Percentiles rank a stretch among this genome's conserved stretches.
Evolutionary conservation across 768 basidiomycete species (phyloP).

Genomic region (Suillus variegatus): DNA sequence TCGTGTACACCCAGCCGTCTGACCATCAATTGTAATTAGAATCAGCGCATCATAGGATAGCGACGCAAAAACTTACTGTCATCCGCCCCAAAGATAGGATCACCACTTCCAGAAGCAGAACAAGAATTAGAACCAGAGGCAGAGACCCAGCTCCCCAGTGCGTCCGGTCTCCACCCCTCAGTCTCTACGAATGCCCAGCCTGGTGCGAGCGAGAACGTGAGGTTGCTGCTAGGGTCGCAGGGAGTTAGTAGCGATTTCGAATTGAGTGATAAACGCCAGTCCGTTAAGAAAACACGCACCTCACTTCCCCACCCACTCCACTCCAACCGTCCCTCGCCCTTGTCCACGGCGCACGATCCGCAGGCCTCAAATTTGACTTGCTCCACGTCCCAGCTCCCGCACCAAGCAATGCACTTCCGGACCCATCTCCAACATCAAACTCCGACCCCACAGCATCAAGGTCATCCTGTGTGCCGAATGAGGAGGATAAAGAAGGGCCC

Average conservation of each 20-base stretch:
- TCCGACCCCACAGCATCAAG: conserved; percentile 9
- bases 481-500: not conserved
- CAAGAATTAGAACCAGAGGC: not conserved
- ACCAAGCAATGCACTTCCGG: not conserved
- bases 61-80: conserved; percentile 18
- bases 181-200: conserved; percentile 77
- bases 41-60: conserved; percentile 16
- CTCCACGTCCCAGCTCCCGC: conserved; percentile 33
- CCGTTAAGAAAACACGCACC: conserved; percentile 41
- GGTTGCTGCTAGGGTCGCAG: conserved; percentile 62
- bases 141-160: conserved; percentile 55
- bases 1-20: conserved; percentile 85
- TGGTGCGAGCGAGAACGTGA: conserved; percentile 74
- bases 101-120: conserved; percentile 3
- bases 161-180: conserved; percentile 76
- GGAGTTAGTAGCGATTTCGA: conserved; percentile 9
- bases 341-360: conserved; percentile 69
- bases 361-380: conserved; percentile 36
- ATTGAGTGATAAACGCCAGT: not conserved
- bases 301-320: conserved; percentile 59
- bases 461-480: not conserved
- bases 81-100: conserved; percentile 22
- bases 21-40: not conserved
- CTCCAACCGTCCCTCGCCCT: conserved; percentile 73
- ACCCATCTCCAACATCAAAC: not conserved